Base-by-base conservation (phyloP, 2,329 filamentous ascomycete species). In the Pseudogymnoascus sp. region DNA sequence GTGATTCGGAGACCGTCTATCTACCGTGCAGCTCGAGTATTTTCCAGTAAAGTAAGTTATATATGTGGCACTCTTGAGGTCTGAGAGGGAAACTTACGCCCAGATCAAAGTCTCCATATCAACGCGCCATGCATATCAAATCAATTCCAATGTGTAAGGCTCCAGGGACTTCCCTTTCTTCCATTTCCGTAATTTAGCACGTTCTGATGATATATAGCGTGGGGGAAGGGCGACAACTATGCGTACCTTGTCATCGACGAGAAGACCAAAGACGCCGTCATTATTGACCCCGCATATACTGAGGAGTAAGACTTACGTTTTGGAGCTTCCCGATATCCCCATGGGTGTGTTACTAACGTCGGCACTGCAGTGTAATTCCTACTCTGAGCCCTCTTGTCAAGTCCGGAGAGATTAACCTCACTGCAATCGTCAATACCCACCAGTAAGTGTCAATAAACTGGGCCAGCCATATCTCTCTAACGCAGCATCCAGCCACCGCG, bases 341-440 rank as follows among this genome's bases (percentile, higher is more conserved):
- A 35, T 33, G 5, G 26, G 5, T 5, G 5, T n/a, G n/a, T 10
- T 35, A 37, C 21, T 60, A 54, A 35, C 63, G 65, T 58, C 66
- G 37, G 39, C 40, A 13, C 36, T 41, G 1, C 57, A 87, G 84
- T 68, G 84, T 87, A 54, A 74, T 78, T 0, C 84, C 84, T 0
- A 74, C 86, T 8, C 76, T 99, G 60, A 87, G 93, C 72, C 81
- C 92, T 66, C 86, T 89, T 63, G 87, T 90, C 5, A 76, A 85
- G 40, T 77, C 79, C 21, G 87, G 88, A 13, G 83, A 84, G 67
- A 90, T 96, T 71, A 92, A 95, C 68, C 77, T 99, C 64, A 92
- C 83, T 24, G 89, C 87, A 58, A 96, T 99, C 71, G 86, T 97
- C 70, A 99, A 99, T 72, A 99, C 94, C 1, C 94, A 99, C 71